Evolutionary conservation across 148 eudicot genomes (phyloP).

Genomic region (Rhododendron mucronatum): DNA sequence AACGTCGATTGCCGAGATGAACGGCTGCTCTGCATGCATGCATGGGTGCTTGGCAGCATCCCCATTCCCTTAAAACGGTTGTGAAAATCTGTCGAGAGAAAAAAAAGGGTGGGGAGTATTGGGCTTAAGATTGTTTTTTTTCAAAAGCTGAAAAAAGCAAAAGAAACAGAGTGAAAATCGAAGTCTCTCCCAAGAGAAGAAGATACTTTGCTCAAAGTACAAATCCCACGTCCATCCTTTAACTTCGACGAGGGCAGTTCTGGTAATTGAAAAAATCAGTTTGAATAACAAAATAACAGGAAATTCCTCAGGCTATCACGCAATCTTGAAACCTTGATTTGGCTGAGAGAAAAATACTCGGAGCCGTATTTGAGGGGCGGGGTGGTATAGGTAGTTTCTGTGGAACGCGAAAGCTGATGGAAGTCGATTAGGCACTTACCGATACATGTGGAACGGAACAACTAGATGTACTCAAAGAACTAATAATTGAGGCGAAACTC

Average conservation of each 20-base stretch:
- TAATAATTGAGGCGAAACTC: background rate
- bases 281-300: background rate
- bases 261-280: background rate
- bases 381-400: background rate
- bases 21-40: too few species aligned
- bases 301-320: background rate
- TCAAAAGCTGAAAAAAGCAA: background rate
- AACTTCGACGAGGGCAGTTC: background rate
- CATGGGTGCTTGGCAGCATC: too few species aligned
- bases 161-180: slow-evolving; percentile 1
- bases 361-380: background rate
- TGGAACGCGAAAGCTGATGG: background rate
- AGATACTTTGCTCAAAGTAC: slow-evolving; percentile 41
- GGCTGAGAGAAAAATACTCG: background rate
- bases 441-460: background rate
- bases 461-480: background rate
- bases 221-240: background rate
- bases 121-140: background rate
- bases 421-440: background rate
- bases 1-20: too few species aligned
- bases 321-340: too few species aligned
- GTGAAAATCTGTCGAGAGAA: background rate
- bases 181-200: slow-evolving; percentile 17
- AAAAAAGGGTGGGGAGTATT: background rate
- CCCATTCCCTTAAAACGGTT: background rate